Conservation (phyloP, 306 rosid genomes). For the Dalbergia cochinchinensis region DNA sequence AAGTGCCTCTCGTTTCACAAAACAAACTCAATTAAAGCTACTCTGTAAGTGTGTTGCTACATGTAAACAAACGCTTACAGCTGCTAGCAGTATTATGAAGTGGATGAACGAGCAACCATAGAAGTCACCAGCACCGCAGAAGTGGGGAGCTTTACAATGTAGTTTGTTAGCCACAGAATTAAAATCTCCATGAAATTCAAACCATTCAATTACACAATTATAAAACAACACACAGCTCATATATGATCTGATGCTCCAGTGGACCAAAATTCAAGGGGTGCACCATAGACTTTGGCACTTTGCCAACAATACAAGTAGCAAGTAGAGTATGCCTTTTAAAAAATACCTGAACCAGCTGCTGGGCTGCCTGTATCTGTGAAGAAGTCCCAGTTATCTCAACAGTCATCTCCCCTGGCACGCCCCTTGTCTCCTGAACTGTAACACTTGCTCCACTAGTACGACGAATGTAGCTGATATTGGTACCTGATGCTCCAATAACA, state of each 20-base stretch:
- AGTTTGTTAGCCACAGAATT: not conserved
- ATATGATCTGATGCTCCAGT: not conserved
- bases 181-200: not conserved
- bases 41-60: not conserved
- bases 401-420: conserved; percentile 61
- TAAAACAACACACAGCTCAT: not conserved
- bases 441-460: conserved; percentile 58
- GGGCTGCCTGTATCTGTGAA: conserved; percentile 57
- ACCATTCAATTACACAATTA: not conserved
- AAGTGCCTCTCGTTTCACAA: not conserved
- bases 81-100: not conserved
- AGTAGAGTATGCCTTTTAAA: conserved; percentile 16
- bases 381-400: conserved; percentile 58
- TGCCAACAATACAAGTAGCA: conserved; percentile 7
- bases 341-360: conserved; percentile 58
- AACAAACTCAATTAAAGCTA: not conserved
- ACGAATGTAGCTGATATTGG: conserved; percentile 60
- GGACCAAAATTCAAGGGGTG: not conserved
- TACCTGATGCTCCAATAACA: conserved; percentile 55
- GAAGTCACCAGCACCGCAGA: not conserved
- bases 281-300: conserved; percentile 9
- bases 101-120: not conserved
- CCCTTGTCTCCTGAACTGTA: conserved; percentile 60
- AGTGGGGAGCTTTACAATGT: not conserved
- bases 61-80: not conserved